These are phyloP conservation scores for Gynochthodes officinalis DNA, from an alignment of 257 asterid genomes.

Conservation along the genomic window DNA sequence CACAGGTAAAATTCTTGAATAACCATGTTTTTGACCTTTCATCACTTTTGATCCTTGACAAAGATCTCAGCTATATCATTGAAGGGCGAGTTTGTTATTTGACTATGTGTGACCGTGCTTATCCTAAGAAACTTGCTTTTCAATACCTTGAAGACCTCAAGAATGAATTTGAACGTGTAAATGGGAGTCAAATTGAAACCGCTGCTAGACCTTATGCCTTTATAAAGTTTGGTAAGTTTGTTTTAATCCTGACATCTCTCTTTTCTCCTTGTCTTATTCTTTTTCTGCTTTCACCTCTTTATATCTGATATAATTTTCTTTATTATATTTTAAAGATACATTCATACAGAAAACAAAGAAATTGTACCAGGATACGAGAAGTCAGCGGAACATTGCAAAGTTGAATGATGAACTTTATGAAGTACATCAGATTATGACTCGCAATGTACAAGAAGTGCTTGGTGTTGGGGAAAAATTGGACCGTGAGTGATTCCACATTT, in stretches of 20 bases:
- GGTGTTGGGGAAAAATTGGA: slow-evolving; percentile 99
- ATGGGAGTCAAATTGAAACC: slow-evolving; percentile 87
- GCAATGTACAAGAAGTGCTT: slow-evolving; percentile 97
- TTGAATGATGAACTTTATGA: slow-evolving; percentile 98
- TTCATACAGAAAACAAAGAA: slow-evolving; percentile 91
- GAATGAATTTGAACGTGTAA: slow-evolving; percentile 84
- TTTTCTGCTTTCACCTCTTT: slow-evolving; percentile 1
- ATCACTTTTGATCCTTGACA: slow-evolving; percentile 45
- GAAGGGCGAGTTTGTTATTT: slow-evolving; percentile 91
- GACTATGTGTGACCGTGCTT: slow-evolving; percentile 93
- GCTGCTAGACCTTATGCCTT: slow-evolving; percentile 99
- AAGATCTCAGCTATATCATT: slow-evolving; percentile 62
- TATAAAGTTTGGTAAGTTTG: slow-evolving; percentile 74
- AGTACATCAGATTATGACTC: slow-evolving; percentile 99
- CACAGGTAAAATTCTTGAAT: neutral
- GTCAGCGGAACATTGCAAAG: slow-evolving; percentile 83
- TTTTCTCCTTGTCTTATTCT: slow-evolving; percentile 1
- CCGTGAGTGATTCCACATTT: slow-evolving; percentile 51
- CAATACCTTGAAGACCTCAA: slow-evolving; percentile 94
- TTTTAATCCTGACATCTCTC: slow-evolving; percentile 12
- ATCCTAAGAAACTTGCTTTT: slow-evolving; percentile 91
- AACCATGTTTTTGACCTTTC: neutral
- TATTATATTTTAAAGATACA: slow-evolving; percentile 47
- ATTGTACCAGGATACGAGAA: slow-evolving; percentile 91
- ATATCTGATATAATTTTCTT: slow-evolving; percentile 11